A percentile compares a stretch with the other conserved stretches of the same genome.
phyloP scores from a whole-genome alignment of 179 eudicot species.

The Silene noctiflora region DNA sequence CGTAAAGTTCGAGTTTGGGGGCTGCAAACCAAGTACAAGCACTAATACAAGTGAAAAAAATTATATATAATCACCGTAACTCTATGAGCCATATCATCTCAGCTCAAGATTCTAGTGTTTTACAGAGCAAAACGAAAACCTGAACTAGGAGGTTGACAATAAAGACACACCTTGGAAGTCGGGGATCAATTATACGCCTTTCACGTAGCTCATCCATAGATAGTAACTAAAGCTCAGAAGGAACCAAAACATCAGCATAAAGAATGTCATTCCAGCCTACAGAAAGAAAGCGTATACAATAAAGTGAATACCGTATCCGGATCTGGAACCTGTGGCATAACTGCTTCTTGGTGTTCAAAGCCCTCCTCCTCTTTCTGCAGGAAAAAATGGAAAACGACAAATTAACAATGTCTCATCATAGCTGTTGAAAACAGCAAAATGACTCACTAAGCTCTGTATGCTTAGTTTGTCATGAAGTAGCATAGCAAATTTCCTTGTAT shows the following conservation, averaged over 20 bases:
- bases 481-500: neutral
- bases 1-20: no score
- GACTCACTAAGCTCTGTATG: neutral
- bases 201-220: conserved; percentile 82
- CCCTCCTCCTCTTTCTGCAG: conserved; percentile 77
- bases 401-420: neutral
- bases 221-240: conserved; percentile 49
- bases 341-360: conserved; percentile 76
- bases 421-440: neutral
- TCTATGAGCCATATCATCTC: neutral
- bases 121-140: neutral
- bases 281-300: conserved; percentile 3
- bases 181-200: conserved; percentile 78
- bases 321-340: conserved; percentile 70
- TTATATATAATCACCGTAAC: neutral
- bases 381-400: neutral
- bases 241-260: conserved; percentile 2
- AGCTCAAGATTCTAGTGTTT: neutral
- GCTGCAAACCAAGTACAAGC: neutral
- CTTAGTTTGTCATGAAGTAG: neutral
- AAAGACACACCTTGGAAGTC: conserved; percentile 67
- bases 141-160: neutral
- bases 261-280: neutral
- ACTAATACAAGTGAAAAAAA: neutral
- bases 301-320: conserved; percentile 60